These are phyloP conservation scores for Nannochloris sp. DNA, from an alignment of 139 green algal genomes.

Conservation along the genomic window DNA sequence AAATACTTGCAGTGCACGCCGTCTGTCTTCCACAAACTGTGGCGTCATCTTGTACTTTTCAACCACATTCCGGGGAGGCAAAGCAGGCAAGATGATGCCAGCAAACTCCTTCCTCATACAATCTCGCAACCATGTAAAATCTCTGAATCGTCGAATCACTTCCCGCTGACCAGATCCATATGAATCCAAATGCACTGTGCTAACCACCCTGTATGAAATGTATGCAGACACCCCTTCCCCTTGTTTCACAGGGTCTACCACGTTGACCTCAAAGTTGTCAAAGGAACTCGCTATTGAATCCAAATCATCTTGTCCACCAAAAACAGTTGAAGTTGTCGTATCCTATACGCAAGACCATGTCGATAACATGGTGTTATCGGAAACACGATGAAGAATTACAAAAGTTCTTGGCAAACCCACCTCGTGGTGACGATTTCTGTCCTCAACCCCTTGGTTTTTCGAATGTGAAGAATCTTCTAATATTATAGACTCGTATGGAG, in stretches of 20 bases:
- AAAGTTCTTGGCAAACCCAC: too few species aligned
- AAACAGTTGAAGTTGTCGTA: too few species aligned
- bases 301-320: not conserved
- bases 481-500: slow-evolving; percentile 9
- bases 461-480: slow-evolving; percentile 2
- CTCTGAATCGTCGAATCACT: slow-evolving; percentile 82
- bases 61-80: slow-evolving; percentile 87
- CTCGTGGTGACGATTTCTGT: too few species aligned
- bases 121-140: slow-evolving; percentile 82
- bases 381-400: too few species aligned
- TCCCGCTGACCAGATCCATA: slow-evolving; percentile 37
- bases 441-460: too few species aligned
- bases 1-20: slow-evolving; percentile 71
- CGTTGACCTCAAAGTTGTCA: slow-evolving; percentile 45
- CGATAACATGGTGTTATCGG: too few species aligned
- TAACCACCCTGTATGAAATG: slow-evolving; percentile 65
- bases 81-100: slow-evolving; percentile 78
- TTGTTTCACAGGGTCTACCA: slow-evolving; percentile 86
- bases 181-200: slow-evolving; percentile 27
- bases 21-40: slow-evolving; percentile 85
- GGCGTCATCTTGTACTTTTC: slow-evolving; percentile 82
- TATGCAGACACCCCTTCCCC: slow-evolving; percentile 70
- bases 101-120: slow-evolving; percentile 63
- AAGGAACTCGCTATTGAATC: not conserved
- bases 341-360: too few species aligned